Conservation (phyloP, 2,329 filamentous ascomycete species). For the Colletotrichum sp. region DNA sequence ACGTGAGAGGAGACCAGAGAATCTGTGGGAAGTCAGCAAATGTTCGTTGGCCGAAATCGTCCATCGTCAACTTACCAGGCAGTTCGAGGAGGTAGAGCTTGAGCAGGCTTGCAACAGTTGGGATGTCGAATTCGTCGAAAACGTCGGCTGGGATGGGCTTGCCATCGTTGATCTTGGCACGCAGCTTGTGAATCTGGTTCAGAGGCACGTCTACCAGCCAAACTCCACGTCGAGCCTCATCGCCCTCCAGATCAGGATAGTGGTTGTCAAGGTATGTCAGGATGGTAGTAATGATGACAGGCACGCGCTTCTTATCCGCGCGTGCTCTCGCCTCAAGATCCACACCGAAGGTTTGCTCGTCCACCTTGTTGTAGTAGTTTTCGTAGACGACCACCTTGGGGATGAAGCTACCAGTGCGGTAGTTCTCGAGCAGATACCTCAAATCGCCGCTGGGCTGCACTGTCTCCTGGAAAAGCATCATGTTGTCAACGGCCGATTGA, state of each 20-base stretch:
- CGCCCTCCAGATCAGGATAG: slow-evolving; percentile 96
- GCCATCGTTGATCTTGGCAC: slow-evolving; percentile 84
- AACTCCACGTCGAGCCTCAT: slow-evolving; percentile 88
- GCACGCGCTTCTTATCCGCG: slow-evolving; percentile 94
- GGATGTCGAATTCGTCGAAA: slow-evolving; percentile 88
- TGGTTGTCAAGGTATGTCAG: slow-evolving; percentile 95
- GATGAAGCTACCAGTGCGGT: slow-evolving; percentile 90
- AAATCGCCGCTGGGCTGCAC: slow-evolving; percentile 93
- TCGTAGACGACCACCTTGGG: slow-evolving; percentile 94
- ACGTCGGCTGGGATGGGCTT: slow-evolving; percentile 78
- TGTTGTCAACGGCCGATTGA: slow-evolving; percentile 95
- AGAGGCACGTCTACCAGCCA: slow-evolving; percentile 95
- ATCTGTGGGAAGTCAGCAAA: slow-evolving; percentile 61
- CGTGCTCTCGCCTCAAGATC: slow-evolving; percentile 95
- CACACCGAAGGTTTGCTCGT: slow-evolving; percentile 97
- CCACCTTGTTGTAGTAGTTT: slow-evolving; percentile 98
- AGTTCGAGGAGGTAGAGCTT: slow-evolving; percentile 96
- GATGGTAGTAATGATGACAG: slow-evolving; percentile 88
- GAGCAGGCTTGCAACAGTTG: slow-evolving; percentile 88
- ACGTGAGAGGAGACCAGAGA: slow-evolving; percentile 98
- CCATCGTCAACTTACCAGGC: slow-evolving; percentile 67
- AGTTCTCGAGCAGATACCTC: slow-evolving; percentile 94
- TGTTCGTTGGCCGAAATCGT: neutral
- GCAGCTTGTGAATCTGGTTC: slow-evolving; percentile 81
- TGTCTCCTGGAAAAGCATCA: slow-evolving; percentile 99